Evolutionary conservation across 2,329 filamentous ascomycete species (phyloP), one percentile per base, ranked within the genome.

Genomic region (Fusarium stilboides): DNA sequence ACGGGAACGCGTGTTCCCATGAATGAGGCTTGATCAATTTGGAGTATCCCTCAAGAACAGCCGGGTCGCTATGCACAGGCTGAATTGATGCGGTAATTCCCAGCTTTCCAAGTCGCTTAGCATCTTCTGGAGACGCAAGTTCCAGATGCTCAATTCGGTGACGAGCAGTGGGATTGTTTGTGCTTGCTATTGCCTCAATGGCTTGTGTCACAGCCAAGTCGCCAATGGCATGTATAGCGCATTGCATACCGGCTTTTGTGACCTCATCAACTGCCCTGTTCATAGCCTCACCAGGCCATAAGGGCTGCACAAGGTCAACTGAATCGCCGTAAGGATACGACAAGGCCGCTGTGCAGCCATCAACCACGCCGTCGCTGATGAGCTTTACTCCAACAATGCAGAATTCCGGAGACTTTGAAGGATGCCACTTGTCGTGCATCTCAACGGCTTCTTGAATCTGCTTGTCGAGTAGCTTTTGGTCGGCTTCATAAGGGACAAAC

Each of bases 111-210:
- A 91, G 82, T 2, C 88, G 80, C 3, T 73, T 79, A 1, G 87
- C 89, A 69, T 91, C 89, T 57, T 81, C 80, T 0, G 81, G 80
- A 0, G 82, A 83, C 0, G 88, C 82, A 31, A 91, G 81, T 74
- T 91, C 89, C 5, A 91, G 79, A 72, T 91, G 89, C 77, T 91
- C 89, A 68, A 91, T 88, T 17, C 89, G 83, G 51, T 89, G 89
- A 4, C 89, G 83, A 9, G 84, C 82, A 1, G 80, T 81, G 0
- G 83, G 80, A 63, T 77, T 79, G 0, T 78, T 81, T 50, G 78
- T 80, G 61, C 71, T 77, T 20, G 78, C 85, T 17, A 91, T 80
- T 0, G 83, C 83, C 67, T 91, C 85, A 60, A 91, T 83, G 9
- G 87, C 88, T 65, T 85, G 86, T 39, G 78, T 80, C 28, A 90